Conservation (phyloP, 1,139 yeast species). For the Pichia sp. region DNA sequence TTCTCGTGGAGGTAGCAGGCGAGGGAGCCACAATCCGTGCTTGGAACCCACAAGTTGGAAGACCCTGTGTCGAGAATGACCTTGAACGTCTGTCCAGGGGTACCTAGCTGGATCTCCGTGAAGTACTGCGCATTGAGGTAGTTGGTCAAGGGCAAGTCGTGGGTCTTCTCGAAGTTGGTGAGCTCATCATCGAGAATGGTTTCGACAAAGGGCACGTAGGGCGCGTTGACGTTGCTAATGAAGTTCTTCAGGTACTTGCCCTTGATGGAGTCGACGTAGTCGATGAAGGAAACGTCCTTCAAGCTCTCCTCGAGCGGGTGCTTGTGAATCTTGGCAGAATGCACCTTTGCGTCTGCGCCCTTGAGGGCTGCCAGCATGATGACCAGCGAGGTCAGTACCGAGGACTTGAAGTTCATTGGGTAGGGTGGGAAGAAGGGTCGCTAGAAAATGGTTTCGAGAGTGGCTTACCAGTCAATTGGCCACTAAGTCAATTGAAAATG, state of each 20-base stretch:
- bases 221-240: constrained; percentile 16
- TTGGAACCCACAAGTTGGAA: constrained; percentile 95
- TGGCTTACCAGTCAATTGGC: neutral
- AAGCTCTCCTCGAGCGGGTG: constrained; percentile 59
- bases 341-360: constrained; percentile 55
- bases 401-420: constrained; percentile 36
- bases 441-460: no score
- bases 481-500: neutral
- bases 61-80: constrained; percentile 94
- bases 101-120: constrained; percentile 84
- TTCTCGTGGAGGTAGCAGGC: constrained; percentile 92
- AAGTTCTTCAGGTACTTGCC: constrained; percentile 52
- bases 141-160: constrained; percentile 81
- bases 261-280: constrained; percentile 68
- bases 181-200: constrained; percentile 14
- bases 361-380: constrained; percentile 40
- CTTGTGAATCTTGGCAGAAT: constrained; percentile 60
- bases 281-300: constrained; percentile 54
- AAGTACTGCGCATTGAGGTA: constrained; percentile 93
- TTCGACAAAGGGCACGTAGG: constrained; percentile 46
- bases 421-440: neutral
- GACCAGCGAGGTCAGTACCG: constrained; percentile 48
- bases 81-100: constrained; percentile 89
- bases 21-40: constrained; percentile 80
- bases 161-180: constrained; percentile 32